Base-by-base conservation (phyloP, 164 flowering plant genomes). In the Santalum album region DNA sequence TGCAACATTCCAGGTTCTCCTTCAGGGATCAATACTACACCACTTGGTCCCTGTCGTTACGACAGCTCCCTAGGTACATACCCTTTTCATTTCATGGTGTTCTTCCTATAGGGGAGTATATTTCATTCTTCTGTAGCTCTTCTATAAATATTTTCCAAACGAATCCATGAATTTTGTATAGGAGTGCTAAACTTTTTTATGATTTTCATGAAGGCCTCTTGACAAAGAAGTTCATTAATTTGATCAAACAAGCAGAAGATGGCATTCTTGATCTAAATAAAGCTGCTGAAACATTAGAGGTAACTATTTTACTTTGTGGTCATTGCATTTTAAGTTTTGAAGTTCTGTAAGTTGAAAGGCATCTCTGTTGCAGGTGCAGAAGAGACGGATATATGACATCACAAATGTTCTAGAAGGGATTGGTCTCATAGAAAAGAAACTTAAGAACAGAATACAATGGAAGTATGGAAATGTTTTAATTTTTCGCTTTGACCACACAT, bases 41-140 rank as follows among this genome's bases (percentile, higher is more conserved):
- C 87, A 24, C 76, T 69, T 51, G 94, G 94, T 51, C 74, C 84
- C 15, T 83, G 94, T 61, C 87, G 94, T 32, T 86, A 81, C 75
- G 84, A 86, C 66, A 83, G 87, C 75, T 86, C 94, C 22, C 67
- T 86, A 43, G 94, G 94, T 86, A 74, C n/a, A n/a, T n/a, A n/a
- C n/a, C n/a, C n/a, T n/a, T n/a, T n/a, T n/a, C n/a, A n/a, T n/a
- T n/a, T n/a, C n/a, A n/a, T n/a, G n/a, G n/a, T n/a, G n/a, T n/a
- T n/a, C n/a, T n/a, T n/a, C n/a, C n/a, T n/a, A n/a, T n/a, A n/a
- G n/a, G n/a, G n/a, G n/a, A n/a, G n/a, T n/a, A n/a, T n/a, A n/a
- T n/a, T n/a, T n/a, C n/a, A n/a, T n/a, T n/a, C n/a, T n/a, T n/a
- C n/a, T n/a, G n/a, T n/a, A n/a, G n/a, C n/a, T n/a, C n/a, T n/a